Base-by-base conservation (phyloP, 208 protist species). In the Crithidia expoeki region DNA sequence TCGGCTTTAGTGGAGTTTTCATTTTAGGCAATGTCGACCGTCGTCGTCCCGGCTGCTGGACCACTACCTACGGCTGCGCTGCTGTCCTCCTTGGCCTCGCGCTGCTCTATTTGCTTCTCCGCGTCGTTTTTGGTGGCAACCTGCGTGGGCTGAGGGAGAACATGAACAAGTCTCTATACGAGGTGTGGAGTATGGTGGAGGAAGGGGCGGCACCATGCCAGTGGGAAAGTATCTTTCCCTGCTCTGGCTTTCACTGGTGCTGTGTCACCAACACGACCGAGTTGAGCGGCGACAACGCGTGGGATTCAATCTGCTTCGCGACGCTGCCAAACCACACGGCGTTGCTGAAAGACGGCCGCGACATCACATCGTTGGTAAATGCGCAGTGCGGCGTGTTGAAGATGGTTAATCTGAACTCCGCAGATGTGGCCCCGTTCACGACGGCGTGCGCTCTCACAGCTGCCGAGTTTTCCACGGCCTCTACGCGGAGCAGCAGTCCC, bases 251-350 rank as follows among this genome's bases (percentile, higher is more conserved):
- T 27, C 69, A 59, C 21, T 65, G 11, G 5, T 84, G 78, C 51
- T 88, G 82, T 50, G 38, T 83, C 21, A 83, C 74, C 7, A 88
- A 88, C 56, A 74, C 72, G 4, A 59, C 68, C 0, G 36, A 52
- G 17, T 25, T 83, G 17, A 46, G 25, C 11, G n/a, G 36, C 25
- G 38, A 51, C 0, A 47, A 19, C 7, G 74, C 33, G 40, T 80
- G 66, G 73, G 23, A 68, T 6, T 50, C 72, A 2, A 2, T 83
- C 21, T 80, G 73, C 68, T 79, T 83, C 56, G 34, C 72, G 11
- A 77, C 63, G 4, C 36, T 65, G 47, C n/a, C 27, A 32, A 64
- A 65, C 23, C 64, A 65, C 7, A 60, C 61, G 14, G 60, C 71
- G 5, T 21, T 67, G 57, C 34, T 3, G 64, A 53, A 32, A 36